Percentiles rank a stretch among this genome's conserved stretches.
Conservation (phyloP, 768 basidiomycete species). For the Boletus pseudo-olivaceus region DNA sequence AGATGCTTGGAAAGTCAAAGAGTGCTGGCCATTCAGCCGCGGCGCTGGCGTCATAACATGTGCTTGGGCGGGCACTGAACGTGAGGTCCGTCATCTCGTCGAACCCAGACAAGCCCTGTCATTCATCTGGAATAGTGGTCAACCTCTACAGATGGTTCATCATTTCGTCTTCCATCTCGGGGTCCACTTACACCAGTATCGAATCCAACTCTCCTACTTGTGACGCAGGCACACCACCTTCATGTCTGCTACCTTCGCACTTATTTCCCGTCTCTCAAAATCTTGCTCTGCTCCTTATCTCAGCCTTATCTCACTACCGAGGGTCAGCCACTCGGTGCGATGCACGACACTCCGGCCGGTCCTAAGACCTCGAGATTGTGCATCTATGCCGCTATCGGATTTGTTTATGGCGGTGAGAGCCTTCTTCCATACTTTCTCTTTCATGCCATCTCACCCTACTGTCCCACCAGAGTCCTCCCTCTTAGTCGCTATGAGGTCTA, state of each 20-base stretch:
- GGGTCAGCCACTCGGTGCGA: conserved; percentile 29
- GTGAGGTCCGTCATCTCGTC: conserved; percentile 47
- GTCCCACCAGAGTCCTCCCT: conserved; percentile 47
- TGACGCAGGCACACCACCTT: conserved; percentile 60
- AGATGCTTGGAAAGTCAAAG: conserved; percentile 59
- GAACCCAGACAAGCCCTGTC: background rate
- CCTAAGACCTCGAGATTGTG: conserved; percentile 46
- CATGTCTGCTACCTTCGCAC: conserved; percentile 53
- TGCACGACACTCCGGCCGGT: conserved; percentile 30
- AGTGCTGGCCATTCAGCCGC: conserved; percentile 50
- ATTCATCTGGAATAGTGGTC: conserved; percentile 47
- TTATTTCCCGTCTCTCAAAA: conserved; percentile 41
- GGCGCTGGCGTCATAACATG: conserved; percentile 59
- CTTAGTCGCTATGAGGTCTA: conserved; percentile 61
- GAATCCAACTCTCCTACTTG: conserved; percentile 54
- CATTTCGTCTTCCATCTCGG: conserved; percentile 52
- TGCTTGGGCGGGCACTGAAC: conserved; percentile 55
- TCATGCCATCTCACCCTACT: background rate
- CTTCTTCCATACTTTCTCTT: background rate
- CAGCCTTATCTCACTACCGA: conserved; percentile 38
- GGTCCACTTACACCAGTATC: conserved; percentile 56
- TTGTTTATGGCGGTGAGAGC: conserved; percentile 53
- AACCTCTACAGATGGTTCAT: conserved; percentile 40
- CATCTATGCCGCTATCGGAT: conserved; percentile 54
- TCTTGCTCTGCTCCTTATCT: conserved; percentile 47